Conservation (phyloP, 352 stramenopile species). For the Pythium sukuiense region DNA sequence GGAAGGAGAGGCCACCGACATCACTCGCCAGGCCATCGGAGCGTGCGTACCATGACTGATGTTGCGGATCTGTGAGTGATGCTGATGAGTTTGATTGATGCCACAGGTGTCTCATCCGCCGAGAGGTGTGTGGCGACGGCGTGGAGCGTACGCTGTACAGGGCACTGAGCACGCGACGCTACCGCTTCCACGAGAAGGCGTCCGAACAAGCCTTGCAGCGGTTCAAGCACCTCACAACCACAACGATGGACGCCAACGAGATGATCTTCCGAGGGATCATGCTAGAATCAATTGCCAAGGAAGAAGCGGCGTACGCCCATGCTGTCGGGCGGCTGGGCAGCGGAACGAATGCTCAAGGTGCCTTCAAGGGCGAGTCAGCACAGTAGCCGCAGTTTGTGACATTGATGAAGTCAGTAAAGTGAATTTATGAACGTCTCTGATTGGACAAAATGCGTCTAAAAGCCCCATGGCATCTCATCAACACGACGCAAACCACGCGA, state of each 20-base stretch:
- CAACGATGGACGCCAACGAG: conserved; percentile 4
- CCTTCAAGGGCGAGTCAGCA: background rate
- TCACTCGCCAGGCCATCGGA: conserved; percentile 24
- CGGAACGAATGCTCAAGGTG: background rate
- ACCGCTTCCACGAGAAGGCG: conserved; percentile 10
- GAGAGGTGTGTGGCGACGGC: conserved; percentile 14
- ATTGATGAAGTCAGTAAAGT: background rate
- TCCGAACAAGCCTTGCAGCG: background rate
- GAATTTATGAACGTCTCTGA: background rate
- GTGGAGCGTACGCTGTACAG: conserved; percentile 10
- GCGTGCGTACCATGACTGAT: background rate
- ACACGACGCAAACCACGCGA: background rate
- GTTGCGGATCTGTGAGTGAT: background rate
- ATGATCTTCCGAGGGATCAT: conserved; percentile 6
- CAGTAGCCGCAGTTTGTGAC: background rate
- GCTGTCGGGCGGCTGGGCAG: background rate
- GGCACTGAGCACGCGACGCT: conserved; percentile 15
- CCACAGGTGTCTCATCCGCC: conserved; percentile 15
- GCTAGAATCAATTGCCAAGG: background rate
- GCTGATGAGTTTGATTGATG: background rate
- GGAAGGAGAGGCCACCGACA: conserved; percentile 18
- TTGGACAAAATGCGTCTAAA: background rate
- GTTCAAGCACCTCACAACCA: background rate
- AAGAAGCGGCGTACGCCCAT: conserved; percentile 1
- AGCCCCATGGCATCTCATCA: background rate